phyloP scores from a whole-genome alignment of 306 rosid genomes.

The Corylus heterophylla region DNA sequence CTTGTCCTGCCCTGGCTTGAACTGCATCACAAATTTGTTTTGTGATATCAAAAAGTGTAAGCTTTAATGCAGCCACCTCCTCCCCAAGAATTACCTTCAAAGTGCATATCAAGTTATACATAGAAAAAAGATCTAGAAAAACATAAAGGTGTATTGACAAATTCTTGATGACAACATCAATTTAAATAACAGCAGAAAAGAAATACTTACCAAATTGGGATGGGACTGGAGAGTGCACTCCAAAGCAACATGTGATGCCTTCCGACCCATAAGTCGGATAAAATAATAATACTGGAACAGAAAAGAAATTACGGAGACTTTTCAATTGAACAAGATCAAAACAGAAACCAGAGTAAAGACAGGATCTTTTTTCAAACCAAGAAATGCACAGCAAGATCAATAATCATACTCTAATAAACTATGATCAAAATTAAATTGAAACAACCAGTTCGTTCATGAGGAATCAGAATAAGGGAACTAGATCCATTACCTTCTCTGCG shows the following conservation, averaged over 20 bases:
- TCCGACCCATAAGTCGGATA: conserved; percentile 98
- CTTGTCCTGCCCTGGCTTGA: conserved; percentile 91
- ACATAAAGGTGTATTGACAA: neutral
- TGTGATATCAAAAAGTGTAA: conserved; percentile 82
- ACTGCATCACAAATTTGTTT: conserved; percentile 87
- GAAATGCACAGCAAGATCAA: neutral
- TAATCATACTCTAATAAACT: neutral
- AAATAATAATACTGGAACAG: conserved; percentile 84
- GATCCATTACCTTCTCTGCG: conserved; percentile 81
- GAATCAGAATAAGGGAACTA: neutral
- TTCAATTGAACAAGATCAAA: conserved; percentile 1
- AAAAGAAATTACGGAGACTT: conserved; percentile 15
- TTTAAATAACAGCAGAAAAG: conserved; percentile 16
- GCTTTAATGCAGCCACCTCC: conserved; percentile 96
- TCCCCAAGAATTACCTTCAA: conserved; percentile 93
- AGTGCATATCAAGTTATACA: conserved; percentile 12
- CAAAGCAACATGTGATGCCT: conserved; percentile 93
- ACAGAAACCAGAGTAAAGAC: neutral
- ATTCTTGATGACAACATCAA: neutral
- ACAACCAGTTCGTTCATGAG: neutral
- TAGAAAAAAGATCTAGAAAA: conserved; percentile 13
- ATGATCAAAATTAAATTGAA: neutral
- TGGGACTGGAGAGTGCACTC: conserved; percentile 99
- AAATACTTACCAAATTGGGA: conserved; percentile 78
- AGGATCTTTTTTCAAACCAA: neutral